Evolutionary conservation across 768 basidiomycete species (phyloP).

Genomic region (Lentinula aciculospora): DNA sequence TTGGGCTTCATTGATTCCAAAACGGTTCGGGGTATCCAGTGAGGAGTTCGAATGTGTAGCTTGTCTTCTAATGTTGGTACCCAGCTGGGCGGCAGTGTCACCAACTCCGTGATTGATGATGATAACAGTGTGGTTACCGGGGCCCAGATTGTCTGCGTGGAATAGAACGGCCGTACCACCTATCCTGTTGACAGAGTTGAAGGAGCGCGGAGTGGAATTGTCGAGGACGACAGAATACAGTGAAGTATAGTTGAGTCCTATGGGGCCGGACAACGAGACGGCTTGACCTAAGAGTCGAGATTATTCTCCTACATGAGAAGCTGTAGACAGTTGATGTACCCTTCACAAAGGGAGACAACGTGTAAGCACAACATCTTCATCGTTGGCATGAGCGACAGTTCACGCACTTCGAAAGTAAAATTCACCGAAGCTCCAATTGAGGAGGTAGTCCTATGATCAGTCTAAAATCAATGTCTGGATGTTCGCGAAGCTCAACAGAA

Average conservation of each 20-base stretch:
- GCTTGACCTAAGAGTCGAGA: neutral
- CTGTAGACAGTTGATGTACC: neutral
- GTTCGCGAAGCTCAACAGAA: too few species aligned
- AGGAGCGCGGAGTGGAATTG: slow-evolving; percentile 10
- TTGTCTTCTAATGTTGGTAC: neutral
- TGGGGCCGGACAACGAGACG: slow-evolving; percentile 24
- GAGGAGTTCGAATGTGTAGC: neutral
- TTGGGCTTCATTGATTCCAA: slow-evolving; percentile 28
- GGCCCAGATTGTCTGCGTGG: slow-evolving; percentile 19
- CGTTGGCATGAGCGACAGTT: neutral
- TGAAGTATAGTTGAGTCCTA: slow-evolving; percentile 19
- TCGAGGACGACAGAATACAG: slow-evolving; percentile 20
- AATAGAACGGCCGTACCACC: slow-evolving; percentile 12
- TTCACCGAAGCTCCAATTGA: neutral
- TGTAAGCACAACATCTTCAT: neutral
- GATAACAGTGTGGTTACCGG: slow-evolving; percentile 21
- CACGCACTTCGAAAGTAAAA: slow-evolving; percentile 4
- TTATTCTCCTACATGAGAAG: neutral
- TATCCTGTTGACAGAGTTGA: slow-evolving; percentile 14
- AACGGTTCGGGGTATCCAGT: neutral
- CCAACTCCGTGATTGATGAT: slow-evolving; percentile 23
- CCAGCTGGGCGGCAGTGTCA: too few species aligned
- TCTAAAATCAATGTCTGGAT: neutral
- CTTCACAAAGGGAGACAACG: neutral
- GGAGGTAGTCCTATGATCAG: neutral